Percentiles rank a stretch among this genome's conserved stretches.
These are phyloP conservation scores for Aegilops tauschii DNA, from an alignment of 176 grass and related monocot genomes.

Conservation along the genomic window DNA sequence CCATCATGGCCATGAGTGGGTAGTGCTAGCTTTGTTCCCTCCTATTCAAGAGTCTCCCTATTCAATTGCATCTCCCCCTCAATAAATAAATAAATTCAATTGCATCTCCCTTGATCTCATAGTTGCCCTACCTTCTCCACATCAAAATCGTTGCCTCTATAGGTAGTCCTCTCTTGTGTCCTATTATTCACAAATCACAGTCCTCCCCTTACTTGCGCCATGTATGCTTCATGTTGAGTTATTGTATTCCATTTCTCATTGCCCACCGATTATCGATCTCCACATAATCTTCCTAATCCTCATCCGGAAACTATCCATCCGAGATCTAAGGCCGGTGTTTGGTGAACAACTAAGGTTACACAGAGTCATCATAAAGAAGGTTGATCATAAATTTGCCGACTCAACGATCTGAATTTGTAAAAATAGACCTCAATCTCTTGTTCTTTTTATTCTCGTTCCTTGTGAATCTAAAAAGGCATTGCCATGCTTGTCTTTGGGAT, in stretches of 20 bases:
- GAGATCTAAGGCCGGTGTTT: neutral
- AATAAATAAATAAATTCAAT: too few species aligned
- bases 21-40: too few species aligned
- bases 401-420: neutral
- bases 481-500: neutral
- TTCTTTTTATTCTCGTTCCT: neutral
- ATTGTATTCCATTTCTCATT: neutral
- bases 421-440: neutral
- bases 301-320: neutral
- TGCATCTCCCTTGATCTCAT: neutral
- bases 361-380: neutral
- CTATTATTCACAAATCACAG: neutral
- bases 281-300: neutral
- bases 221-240: neutral
- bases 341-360: neutral
- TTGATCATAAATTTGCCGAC: neutral
- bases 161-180: neutral
- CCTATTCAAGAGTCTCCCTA: too few species aligned
- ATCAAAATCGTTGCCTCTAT: neutral
- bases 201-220: neutral
- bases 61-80: too few species aligned
- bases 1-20: too few species aligned
- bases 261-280: neutral
- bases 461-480: neutral
- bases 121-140: neutral